These are phyloP conservation scores for Suillus placidus DNA, from an alignment of 768 basidiomycete genomes.

Conservation along the genomic window DNA sequence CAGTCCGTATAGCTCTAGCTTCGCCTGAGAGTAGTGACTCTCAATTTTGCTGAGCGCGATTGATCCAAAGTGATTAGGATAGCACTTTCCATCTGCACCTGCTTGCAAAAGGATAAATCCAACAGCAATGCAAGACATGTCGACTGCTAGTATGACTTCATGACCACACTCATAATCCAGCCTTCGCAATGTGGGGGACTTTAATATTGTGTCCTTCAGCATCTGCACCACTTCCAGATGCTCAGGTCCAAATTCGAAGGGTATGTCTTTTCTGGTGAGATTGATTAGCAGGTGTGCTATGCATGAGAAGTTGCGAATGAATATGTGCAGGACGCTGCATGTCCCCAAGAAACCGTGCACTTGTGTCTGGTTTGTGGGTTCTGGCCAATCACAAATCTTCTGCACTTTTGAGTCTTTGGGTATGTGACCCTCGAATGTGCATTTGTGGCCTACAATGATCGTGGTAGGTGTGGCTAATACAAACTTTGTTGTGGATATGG, in stretches of 20 bases:
- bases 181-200: too few relatives aligned
- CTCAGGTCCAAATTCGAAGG: conserved; percentile 24
- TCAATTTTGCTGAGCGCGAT: conserved; percentile 36
- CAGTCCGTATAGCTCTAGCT: conserved; percentile 30
- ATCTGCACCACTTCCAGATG: too few relatives aligned
- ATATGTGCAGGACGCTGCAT: conserved; percentile 27
- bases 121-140: too few relatives aligned
- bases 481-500: conserved; percentile 40
- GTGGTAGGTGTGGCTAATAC: too few relatives aligned
- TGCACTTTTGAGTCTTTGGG: conserved; percentile 29
- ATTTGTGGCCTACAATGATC: conserved; percentile 40
- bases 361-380: conserved; percentile 10
- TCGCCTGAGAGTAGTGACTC: conserved; percentile 22
- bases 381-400: conserved; percentile 36
- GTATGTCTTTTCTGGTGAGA: conserved; percentile 28
- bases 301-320: conserved; percentile 30
- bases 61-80: conserved; percentile 40
- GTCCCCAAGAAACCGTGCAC: conserved; percentile 34
- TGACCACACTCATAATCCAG: too few relatives aligned
- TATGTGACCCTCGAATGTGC: conserved; percentile 37
- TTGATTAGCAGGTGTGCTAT: conserved; percentile 26
- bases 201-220: too few relatives aligned
- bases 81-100: conserved; percentile 17
- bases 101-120: conserved; percentile 28
- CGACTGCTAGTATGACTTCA: too few relatives aligned